Evolutionary conservation across 75 land plant genomes (phyloP).

Genomic region (Cryptomeria japonica): DNA sequence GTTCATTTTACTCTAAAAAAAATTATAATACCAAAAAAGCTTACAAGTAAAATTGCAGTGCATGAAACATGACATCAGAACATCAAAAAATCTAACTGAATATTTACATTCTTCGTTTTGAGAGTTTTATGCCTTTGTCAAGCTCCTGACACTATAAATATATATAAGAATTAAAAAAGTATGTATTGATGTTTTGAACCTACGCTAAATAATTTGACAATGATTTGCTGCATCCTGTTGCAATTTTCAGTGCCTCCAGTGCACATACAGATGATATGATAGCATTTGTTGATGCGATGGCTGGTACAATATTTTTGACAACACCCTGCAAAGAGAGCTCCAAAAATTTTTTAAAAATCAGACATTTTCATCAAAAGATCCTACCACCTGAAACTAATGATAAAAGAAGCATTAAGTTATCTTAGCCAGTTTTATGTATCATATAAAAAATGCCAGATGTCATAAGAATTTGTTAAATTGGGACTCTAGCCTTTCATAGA

Average conservation of each 20-base stretch:
- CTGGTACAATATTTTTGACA: constrained; percentile 97
- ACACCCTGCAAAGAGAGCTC: constrained; percentile 77
- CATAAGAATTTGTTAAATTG: neutral
- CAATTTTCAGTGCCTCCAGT: constrained; percentile 89
- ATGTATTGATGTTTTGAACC: constrained; percentile 10
- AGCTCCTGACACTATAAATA: neutral
- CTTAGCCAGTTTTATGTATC: neutral
- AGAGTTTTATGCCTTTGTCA: neutral
- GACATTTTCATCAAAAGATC: neutral
- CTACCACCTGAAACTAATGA: neutral
- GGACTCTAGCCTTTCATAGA: neutral
- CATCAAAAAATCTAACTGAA: neutral
- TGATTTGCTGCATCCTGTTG: constrained; percentile 87
- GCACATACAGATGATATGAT: constrained; percentile 95
- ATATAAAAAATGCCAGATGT: neutral
- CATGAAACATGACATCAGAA: neutral
- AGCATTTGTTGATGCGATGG: constrained; percentile 99
- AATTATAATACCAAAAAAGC: neutral
- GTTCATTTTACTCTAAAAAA: neutral
- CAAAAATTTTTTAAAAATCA: neutral
- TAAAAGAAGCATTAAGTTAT: neutral
- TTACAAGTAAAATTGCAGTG: neutral
- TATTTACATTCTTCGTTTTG: neutral
- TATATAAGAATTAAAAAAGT: neutral
- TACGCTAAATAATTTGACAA: constrained; percentile 89